Base-by-base conservation (phyloP, 768 basidiomycete genomes). In the Lentinula sp. region DNA sequence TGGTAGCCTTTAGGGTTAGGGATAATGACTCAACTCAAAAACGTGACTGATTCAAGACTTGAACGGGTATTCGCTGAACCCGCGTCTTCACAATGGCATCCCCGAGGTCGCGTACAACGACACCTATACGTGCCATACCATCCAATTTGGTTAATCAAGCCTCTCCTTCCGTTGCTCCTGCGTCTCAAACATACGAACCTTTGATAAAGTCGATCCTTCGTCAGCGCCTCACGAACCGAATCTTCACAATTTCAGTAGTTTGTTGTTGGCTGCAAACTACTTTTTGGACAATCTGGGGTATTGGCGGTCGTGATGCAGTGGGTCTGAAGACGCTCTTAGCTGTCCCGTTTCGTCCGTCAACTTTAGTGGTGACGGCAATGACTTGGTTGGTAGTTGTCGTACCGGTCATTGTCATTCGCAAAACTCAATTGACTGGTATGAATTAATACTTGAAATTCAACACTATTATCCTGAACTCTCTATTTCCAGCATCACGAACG, bases 141-240 rank as follows among this genome's bases (percentile, higher is more conserved):
- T 78, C 79, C 1, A 76, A 71, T 2, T 70, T 83, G 6, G 64
- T 74, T 1, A 73, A 78, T n/a, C 82, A 82, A 54, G 73, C 84
- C 0, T 72, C 85, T 1, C 83, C 84, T 0, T 73, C 79, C 1
- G 72, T 90, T 5, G 86, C 87, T 0, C 77, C 85, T 0, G 71
- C 88, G 1, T 72, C 79, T 5, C 80, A 85, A 64, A 72, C 77
- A 1, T 91, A 85, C 68, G 86, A 89, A 64, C 88, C 88, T 8
- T 79, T 84, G 49, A 81, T 85, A 1, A 89, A 86, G 67, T 71
- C 79, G 2, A 77, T 86, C 5, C 78, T 91, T 50, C 80, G 77
- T 55, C 83, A 84, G 66, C 82, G 88, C 43, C 80, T 90, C 6
- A 73, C 81, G 23, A 76, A 78, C 64, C 75, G 74, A 61, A 78